These are phyloP conservation scores for Aspergillus fumigatiaffinis DNA, from an alignment of 2,329 filamentous ascomycete genomes.

Conservation along the genomic window DNA sequence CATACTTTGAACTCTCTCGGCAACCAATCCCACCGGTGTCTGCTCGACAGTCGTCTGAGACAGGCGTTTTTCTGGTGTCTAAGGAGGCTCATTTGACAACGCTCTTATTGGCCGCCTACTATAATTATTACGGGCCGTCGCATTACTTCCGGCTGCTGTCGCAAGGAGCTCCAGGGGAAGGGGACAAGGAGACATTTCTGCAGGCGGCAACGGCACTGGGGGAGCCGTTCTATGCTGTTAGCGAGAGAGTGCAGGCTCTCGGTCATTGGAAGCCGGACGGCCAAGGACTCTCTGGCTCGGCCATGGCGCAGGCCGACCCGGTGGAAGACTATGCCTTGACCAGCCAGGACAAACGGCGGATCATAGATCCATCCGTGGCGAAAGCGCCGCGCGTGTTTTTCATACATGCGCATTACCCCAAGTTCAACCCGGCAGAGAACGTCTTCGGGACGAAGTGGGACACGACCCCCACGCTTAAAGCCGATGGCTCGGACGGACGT, in stretches of 20 bases:
- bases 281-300: constrained; percentile 28
- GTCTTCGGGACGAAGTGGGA: constrained; percentile 38
- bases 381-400: constrained; percentile 35
- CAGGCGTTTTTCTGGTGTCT: constrained; percentile 34
- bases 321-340: constrained; percentile 34
- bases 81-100: constrained; percentile 34
- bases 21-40: constrained; percentile 31
- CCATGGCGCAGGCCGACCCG: constrained; percentile 38
- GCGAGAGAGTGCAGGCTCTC: constrained; percentile 33
- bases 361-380: constrained; percentile 29
- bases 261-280: constrained; percentile 27
- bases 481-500: constrained; percentile 33
- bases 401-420: constrained; percentile 41
- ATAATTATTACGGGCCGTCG: constrained; percentile 34
- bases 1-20: constrained; percentile 41
- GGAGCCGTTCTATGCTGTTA: constrained; percentile 34
- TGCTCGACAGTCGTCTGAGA: constrained; percentile 34
- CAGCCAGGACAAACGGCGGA: constrained; percentile 30
- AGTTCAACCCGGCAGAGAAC: constrained; percentile 38
- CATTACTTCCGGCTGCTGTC: constrained; percentile 37
- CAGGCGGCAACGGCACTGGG: constrained; percentile 32
- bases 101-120: constrained; percentile 35
- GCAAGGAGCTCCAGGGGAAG: constrained; percentile 37
- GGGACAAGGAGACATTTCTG: constrained; percentile 39
- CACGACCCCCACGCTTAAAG: constrained; percentile 32